Evolutionary conservation across 345 rosid species (phyloP), one percentile per base, ranked within the genome.

Genomic region (Eucalyptus pumila): DNA sequence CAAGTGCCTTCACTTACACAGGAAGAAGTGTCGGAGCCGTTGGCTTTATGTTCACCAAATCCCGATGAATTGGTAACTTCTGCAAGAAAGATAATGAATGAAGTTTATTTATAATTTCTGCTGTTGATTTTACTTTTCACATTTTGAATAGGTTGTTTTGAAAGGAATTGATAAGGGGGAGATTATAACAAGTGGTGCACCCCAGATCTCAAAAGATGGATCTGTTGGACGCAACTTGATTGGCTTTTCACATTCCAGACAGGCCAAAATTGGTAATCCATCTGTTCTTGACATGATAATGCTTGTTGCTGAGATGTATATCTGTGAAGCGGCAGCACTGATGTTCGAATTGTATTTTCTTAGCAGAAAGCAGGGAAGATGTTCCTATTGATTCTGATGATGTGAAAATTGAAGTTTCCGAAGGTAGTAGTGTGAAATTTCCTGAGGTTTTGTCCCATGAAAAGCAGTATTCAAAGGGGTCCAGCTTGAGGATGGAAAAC

Each of bases 121-220:
- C 69, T 88, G 87, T 45, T 87, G 89, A n/a, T 24, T 76, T 76
- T 76, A 76, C 47, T 37, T 76, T 76, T 76, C 45, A 21, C 83
- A 76, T 88, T 80, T 62, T 90, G 48, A 89, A 24, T 89, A 98
- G 99, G 94, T 80, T 91, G 91, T 96, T 90, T 89, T 98, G 92
- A 94, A 95, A 88, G 99, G 94, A 89, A 97, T 98, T 92, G 96
- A 95, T 90, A 93, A 94, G 89, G 99, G 99, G 80, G 98, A 96
- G 30, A 92, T 95, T 44, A 93, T 96, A 85, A 94, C 97, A 88
- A 97, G 99, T 60, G 96, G 97, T 86, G 98, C 98, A 52, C 95
- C 97, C 76, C 99, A 94, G 91, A 89, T 91, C 37, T 89, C 96
- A 19, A 98, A 96, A 93, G 98, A 97, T 90, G 97, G 95, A 81